These are phyloP conservation scores for Tremella yokohamensis DNA, from an alignment of 768 basidiomycete genomes.

Conservation along the genomic window DNA sequence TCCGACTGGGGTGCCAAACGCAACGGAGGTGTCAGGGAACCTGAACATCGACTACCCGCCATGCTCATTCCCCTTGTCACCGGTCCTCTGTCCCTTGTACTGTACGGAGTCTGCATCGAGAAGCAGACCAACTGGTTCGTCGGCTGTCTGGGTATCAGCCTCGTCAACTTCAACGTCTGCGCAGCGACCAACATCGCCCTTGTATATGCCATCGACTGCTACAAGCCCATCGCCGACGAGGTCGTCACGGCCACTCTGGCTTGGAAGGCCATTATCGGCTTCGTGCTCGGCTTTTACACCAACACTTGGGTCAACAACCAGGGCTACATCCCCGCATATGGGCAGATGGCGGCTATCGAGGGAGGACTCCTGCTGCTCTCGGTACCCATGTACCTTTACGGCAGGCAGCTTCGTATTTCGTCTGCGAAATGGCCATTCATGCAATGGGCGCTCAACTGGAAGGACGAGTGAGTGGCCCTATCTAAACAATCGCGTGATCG, in stretches of 20 bases:
- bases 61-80: not conserved
- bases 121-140: not conserved
- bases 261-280: not conserved
- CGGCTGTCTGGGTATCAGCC: not conserved
- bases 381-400: not conserved
- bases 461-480: not conserved
- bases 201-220: not conserved
- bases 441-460: too few species aligned
- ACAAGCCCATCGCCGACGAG: conserved; percentile 4
- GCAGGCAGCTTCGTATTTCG: not conserved
- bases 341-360: not conserved
- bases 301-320: not conserved
- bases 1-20: not conserved
- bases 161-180: not conserved
- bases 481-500: not conserved
- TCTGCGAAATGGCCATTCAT: too few species aligned
- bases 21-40: not conserved
- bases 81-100: not conserved
- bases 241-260: not conserved
- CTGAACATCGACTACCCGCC: not conserved
- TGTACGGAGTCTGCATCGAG: not conserved
- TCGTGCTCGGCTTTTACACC: not conserved
- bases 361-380: not conserved
- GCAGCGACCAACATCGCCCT: not conserved
- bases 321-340: not conserved